phyloP scores from a whole-genome alignment of 139 green algal species.

The Auxenochlorella pyrenoidosa region DNA sequence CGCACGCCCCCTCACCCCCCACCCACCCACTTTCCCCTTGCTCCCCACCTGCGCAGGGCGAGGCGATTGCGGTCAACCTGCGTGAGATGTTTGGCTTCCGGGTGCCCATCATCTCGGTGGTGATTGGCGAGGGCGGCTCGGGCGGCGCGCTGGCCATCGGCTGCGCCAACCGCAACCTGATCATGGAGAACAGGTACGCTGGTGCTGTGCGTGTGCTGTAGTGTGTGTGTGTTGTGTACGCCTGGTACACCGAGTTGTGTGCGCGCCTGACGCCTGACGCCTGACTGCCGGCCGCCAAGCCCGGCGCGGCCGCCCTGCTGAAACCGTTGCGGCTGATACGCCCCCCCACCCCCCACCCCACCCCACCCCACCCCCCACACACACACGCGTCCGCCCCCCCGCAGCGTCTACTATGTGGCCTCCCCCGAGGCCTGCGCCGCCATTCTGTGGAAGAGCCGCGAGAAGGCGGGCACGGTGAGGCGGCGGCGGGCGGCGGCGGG shows the following conservation, averaged over 20 bases:
- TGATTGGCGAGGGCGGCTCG: constrained; percentile 95
- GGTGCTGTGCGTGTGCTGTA: too few relatives aligned
- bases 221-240: too few relatives aligned
- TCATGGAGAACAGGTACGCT: constrained; percentile 42
- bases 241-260: too few relatives aligned
- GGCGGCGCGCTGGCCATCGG: constrained; percentile 96
- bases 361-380: neutral
- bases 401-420: constrained; percentile 95
- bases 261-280: too few relatives aligned
- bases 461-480: constrained; percentile 72
- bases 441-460: constrained; percentile 95
- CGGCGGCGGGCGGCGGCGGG: neutral
- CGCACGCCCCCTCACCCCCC: too few relatives aligned
- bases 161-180: constrained; percentile 80
- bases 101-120: constrained; percentile 93
- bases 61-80: constrained; percentile 97
- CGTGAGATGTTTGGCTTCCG: constrained; percentile 97
- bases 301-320: too few relatives aligned
- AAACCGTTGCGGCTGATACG: too few relatives aligned
- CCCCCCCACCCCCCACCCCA: too few relatives aligned
- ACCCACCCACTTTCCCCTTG: too few relatives aligned
- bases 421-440: constrained; percentile 95
- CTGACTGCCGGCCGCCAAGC: too few relatives aligned
- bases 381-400: neutral
- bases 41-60: constrained; percentile 71